phyloP scores from a whole-genome alignment of 23 red algal genomes.

The Gracilaria gracilis region DNA sequence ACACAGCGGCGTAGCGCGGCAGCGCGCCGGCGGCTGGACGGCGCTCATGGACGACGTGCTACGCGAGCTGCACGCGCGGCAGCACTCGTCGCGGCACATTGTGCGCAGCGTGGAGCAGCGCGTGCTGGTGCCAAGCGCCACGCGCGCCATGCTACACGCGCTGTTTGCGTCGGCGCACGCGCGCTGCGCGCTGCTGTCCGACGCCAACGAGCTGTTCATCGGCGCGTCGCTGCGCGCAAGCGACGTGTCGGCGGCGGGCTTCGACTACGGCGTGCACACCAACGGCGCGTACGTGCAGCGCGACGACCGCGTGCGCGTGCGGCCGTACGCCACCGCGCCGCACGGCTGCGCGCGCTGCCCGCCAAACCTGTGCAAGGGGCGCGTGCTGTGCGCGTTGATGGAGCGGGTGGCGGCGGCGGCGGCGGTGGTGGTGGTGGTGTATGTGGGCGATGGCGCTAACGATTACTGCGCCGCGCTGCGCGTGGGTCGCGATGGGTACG shows the following conservation, averaged over 20 bases:
- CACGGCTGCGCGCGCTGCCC: background rate
- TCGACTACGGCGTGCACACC: background rate
- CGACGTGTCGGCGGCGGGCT: background rate
- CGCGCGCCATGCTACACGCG: background rate
- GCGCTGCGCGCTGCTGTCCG: background rate
- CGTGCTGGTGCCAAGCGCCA: background rate
- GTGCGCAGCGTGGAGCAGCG: background rate
- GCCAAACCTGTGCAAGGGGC: background rate
- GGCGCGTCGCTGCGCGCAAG: background rate
- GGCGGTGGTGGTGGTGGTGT: no score
- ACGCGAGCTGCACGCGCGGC: background rate
- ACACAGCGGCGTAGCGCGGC: background rate
- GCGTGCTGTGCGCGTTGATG: no score
- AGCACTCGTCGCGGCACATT: background rate
- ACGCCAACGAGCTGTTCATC: constrained; percentile 16
- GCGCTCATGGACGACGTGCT: background rate
- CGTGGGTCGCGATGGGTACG: background rate
- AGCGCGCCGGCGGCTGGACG: background rate
- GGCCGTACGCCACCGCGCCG: background rate
- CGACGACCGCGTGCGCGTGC: background rate
- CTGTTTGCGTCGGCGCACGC: background rate
- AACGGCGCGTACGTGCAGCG: background rate
- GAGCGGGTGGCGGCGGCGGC: no score
- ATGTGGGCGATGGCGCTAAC: constrained; percentile 11
- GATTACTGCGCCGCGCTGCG: constrained; percentile 14